A percentile compares a stretch with the other conserved stretches of the same genome.
Conservation (phyloP, 345 rosid genomes). For the Linum tenue region DNA sequence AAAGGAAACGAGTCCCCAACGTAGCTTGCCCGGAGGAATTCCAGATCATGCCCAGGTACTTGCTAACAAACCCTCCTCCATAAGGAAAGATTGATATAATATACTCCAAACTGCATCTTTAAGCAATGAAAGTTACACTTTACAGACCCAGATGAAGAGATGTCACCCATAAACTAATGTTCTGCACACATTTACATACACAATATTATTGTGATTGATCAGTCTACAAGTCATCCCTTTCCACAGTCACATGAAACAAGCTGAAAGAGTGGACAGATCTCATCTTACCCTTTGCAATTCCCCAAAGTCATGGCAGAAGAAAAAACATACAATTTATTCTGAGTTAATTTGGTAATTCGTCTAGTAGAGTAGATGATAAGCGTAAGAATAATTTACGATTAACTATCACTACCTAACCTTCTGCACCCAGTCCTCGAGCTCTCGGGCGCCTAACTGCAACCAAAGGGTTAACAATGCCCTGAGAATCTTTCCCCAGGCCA, state of each 20-base stretch:
- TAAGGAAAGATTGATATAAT: background rate
- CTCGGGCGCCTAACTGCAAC: conserved; percentile 49
- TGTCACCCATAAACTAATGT: background rate
- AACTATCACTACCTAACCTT: conserved; percentile 17
- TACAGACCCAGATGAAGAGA: background rate
- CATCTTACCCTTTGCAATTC: background rate
- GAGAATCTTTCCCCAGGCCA: conserved; percentile 71
- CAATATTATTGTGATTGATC: background rate
- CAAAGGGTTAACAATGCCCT: conserved; percentile 64
- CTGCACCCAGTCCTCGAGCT: conserved; percentile 69
- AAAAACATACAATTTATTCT: background rate
- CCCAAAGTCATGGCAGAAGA: conserved; percentile 1
- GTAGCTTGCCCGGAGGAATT: too few species aligned
- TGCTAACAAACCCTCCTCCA: too few species aligned
- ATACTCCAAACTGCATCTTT: background rate
- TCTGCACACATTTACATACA: background rate
- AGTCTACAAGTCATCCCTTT: background rate
- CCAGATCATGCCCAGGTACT: too few species aligned
- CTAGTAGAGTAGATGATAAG: background rate
- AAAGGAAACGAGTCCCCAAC: too few species aligned
- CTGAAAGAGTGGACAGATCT: background rate
- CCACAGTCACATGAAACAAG: conserved; percentile 2
- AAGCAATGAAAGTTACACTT: conserved; percentile 1
- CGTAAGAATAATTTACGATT: background rate
- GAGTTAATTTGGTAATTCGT: background rate